phyloP scores from a whole-genome alignment of 2,329 filamentous ascomycete genomes.

The Venturia carpophila region DNA sequence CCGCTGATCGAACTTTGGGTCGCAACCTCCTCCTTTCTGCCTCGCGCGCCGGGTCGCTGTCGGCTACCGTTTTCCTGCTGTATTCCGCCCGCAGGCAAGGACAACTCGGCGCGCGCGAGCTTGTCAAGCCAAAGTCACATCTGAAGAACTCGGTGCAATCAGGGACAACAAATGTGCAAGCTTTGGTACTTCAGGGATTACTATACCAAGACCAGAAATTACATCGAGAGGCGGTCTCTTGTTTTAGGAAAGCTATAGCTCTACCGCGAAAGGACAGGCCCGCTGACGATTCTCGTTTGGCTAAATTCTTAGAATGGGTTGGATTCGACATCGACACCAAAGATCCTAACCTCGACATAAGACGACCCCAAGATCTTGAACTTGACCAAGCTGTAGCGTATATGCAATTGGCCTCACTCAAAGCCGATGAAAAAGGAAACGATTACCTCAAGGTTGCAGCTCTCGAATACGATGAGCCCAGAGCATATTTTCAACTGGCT shows the following conservation, averaged over 20 bases:
- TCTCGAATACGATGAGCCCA: slow-evolving; percentile 10
- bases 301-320: neutral
- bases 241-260: slow-evolving; percentile 2
- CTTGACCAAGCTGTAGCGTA: neutral
- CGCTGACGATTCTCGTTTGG: neutral
- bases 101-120: neutral
- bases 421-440: neutral
- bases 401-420: neutral
- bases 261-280: neutral
- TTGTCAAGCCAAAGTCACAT: neutral
- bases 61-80: slow-evolving; percentile 2
- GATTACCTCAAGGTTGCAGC: neutral
- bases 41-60: neutral
- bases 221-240: neutral
- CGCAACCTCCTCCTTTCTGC: slow-evolving; percentile 6
- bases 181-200: neutral
- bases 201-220: neutral
- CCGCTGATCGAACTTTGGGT: neutral
- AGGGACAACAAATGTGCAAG: slow-evolving; percentile 3
- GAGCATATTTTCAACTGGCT: slow-evolving; percentile 7
- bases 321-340: neutral
- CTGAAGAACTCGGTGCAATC: neutral
- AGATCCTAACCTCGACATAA: neutral
- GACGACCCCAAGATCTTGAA: slow-evolving; percentile 4
- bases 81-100: neutral